Evolutionary conservation across 1,139 yeast species (phyloP), one percentile per base, ranked within the genome.

Genomic region (Trichomonascaceae sp.): DNA sequence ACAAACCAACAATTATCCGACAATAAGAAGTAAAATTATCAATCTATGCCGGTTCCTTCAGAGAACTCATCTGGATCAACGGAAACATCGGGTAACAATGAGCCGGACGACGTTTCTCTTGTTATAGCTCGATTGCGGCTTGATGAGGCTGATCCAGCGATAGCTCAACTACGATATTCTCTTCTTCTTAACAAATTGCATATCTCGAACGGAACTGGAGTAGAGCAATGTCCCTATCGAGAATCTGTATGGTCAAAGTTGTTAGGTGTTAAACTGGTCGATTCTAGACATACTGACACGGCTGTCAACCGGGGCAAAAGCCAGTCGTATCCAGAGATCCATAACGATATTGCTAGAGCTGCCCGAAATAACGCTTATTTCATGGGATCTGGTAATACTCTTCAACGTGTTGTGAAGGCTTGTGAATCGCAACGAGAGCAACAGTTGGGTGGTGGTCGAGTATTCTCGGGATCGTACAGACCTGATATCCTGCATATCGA

Each of bases 331-430:
- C 77, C 80, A 51, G 90, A 90, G 69, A 90, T 90, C 59, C 79
- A 84, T 57, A 87, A 90, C 68, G 97, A 90, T 65, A 87, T 96
- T 0, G 88, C 88, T 63, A 73, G 97, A 53, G 90, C 97, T 0
- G 76, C 90, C 60, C 85, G 87, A 70, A 84, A 89, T 49, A 96
- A 90, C 66, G 73, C 75, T 45, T 68, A 70, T 43, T 90, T 89
- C 70, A 84, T 82, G 60, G 72, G 72, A 55, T 70, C 81, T 43
- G 96, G 89, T 63, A 81, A 80, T 4, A 72, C 87, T 2, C 71
- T 90, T 51, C 78, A 85, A 18, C 71, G 97, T 46, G 74, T 89
- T 2, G 74, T 90, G 43, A 85, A 88, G 45, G 82, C 87, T n/a
- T 78, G 82, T 63, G 95, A 95, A 0, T 77, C 87, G 76, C 68